A percentile compares a stretch with the other conserved stretches of the same genome.
Evolutionary conservation across 2,329 filamentous ascomycete genomes (phyloP).

Genomic region (Fusarium metavorans): DNA sequence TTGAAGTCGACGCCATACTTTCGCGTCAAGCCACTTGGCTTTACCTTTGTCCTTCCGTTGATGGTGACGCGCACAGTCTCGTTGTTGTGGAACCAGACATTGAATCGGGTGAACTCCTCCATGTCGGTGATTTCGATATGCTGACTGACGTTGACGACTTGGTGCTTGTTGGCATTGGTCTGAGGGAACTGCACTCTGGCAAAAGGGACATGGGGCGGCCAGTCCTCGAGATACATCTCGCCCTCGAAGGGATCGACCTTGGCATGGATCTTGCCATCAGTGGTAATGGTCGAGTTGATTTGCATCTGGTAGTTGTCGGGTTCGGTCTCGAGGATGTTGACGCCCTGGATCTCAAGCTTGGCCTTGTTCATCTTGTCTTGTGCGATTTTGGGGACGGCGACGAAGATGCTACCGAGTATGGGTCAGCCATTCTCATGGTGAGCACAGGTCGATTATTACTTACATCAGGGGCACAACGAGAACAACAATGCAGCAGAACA

Average conservation of each 20-base stretch:
- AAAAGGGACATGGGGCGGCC: conserved; percentile 61
- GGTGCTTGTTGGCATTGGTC: conserved; percentile 61
- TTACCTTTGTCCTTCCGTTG: conserved; percentile 63
- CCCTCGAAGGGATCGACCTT: conserved; percentile 63
- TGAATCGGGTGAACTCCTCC: conserved; percentile 66
- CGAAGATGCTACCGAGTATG: conserved; percentile 60
- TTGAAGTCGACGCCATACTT: conserved; percentile 66
- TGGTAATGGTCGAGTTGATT: conserved; percentile 68
- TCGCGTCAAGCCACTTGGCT: conserved; percentile 61
- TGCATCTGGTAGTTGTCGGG: conserved; percentile 60
- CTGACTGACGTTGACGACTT: conserved; percentile 66
- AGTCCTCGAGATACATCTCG: conserved; percentile 67
- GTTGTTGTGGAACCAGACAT: conserved; percentile 64
- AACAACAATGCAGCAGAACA: conserved; percentile 61
- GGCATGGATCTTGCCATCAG: conserved; percentile 64
- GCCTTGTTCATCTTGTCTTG: conserved; percentile 68
- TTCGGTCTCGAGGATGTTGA: conserved; percentile 62
- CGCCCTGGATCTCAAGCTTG: conserved; percentile 63
- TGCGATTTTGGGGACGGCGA: conserved; percentile 67
- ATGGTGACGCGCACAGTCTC: conserved; percentile 64
- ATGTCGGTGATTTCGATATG: conserved; percentile 59
- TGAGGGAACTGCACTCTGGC: conserved; percentile 64
- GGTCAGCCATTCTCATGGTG: conserved; percentile 13
- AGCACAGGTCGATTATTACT: conserved; percentile 48
- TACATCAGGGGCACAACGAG: conserved; percentile 71